Percentiles rank a stretch among this genome's conserved stretches.
phyloP scores from a whole-genome alignment of 345 rosid species.

The Populus simonii region DNA sequence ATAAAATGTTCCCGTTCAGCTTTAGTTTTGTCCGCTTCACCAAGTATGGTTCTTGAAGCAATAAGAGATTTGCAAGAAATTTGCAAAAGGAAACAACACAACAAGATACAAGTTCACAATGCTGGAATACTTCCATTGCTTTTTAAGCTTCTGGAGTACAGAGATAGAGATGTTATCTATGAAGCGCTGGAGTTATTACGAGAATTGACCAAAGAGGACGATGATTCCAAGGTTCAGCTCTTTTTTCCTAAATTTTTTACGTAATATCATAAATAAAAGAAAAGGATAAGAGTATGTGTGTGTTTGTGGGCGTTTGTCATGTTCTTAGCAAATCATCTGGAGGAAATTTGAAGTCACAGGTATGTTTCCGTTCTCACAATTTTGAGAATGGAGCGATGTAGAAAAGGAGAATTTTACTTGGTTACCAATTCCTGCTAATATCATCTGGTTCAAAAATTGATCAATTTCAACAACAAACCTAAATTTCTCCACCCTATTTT shows the following conservation, averaged over 20 bases:
- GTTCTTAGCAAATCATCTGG: neutral
- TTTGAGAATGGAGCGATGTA: neutral
- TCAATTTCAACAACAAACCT: neutral
- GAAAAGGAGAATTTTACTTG: too few species aligned
- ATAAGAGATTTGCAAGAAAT: constrained; percentile 53
- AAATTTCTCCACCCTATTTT: neutral
- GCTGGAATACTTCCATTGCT: constrained; percentile 64
- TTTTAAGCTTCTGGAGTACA: constrained; percentile 42
- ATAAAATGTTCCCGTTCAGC: constrained; percentile 73
- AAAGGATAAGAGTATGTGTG: neutral
- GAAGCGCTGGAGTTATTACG: constrained; percentile 53
- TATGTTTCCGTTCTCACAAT: neutral
- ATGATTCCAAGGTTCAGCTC: constrained; percentile 57
- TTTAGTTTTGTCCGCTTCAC: constrained; percentile 65
- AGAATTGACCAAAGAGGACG: constrained; percentile 49
- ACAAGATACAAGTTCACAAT: constrained; percentile 48
- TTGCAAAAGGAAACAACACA: constrained; percentile 50
- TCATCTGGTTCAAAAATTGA: neutral
- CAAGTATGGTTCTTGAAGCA: constrained; percentile 65
- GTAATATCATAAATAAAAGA: neutral
- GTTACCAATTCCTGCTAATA: neutral
- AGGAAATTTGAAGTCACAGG: neutral
- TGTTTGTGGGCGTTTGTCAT: neutral
- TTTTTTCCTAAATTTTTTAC: neutral
- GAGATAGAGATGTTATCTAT: constrained; percentile 53